phyloP scores from a whole-genome alignment of 75 land plant genomes.

The Adiantum capillusveneris region DNA sequence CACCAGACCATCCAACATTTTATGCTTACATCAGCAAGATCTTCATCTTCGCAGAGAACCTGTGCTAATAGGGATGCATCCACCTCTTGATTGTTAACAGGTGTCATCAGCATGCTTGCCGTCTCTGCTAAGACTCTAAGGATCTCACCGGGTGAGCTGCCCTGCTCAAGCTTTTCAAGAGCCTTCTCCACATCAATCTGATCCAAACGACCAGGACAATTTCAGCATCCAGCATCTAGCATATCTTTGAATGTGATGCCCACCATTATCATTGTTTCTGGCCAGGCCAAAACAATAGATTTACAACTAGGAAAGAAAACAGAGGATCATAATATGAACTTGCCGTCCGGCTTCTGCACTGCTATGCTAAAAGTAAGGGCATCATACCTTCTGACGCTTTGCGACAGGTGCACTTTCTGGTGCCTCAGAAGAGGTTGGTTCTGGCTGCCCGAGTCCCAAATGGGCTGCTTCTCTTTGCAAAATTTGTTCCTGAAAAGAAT shows the following conservation, averaged over 20 bases:
- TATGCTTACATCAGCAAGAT: constrained; percentile 19
- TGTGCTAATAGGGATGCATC: not conserved
- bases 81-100: constrained; percentile 2
- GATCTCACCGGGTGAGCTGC: constrained; percentile 15
- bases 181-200: constrained; percentile 25
- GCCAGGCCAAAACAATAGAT: not conserved
- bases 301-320: not conserved
- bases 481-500: not conserved
- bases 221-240: constrained; percentile 9
- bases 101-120: constrained; percentile 4
- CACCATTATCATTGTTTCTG: constrained; percentile 6
- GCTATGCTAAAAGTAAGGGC: not conserved
- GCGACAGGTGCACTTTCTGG: constrained; percentile 15
- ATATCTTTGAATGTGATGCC: not conserved
- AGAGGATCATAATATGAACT: not conserved
- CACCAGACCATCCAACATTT: not conserved
- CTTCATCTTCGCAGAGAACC: constrained; percentile 9
- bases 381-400: constrained; percentile 24
- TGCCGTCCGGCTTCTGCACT: not conserved
- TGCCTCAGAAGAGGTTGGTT: not conserved
- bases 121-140: constrained; percentile 22
- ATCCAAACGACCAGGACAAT: constrained; percentile 10
- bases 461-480: not conserved
- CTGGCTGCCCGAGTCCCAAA: not conserved
- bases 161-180: constrained; percentile 20